These are phyloP conservation scores for Sporisorium graminicola DNA, from an alignment of 1,284 basidiomycete species.

Conservation along the genomic window DNA sequence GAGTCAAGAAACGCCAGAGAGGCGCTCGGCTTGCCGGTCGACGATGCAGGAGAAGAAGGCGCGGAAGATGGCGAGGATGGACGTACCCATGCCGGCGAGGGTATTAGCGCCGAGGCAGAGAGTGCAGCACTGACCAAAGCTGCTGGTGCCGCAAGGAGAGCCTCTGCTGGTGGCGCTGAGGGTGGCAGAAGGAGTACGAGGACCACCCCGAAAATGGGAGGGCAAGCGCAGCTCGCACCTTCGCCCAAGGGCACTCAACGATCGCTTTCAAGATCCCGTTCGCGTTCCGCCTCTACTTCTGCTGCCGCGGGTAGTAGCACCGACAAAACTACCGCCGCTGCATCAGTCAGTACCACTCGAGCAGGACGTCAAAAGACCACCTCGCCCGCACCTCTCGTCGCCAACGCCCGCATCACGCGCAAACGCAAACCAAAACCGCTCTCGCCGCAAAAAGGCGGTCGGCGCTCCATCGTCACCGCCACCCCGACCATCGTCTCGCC, in stretches of 20 bases:
- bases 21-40: constrained; percentile 40
- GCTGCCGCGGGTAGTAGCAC: not conserved
- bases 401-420: constrained; percentile 3
- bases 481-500: constrained; percentile 15
- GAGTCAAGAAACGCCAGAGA: constrained; percentile 51
- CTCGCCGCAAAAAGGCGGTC: constrained; percentile 41
- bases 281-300: constrained; percentile 10
- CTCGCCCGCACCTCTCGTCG: not conserved
- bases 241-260: constrained; percentile 9
- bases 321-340: no score
- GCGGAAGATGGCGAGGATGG: constrained; percentile 10
- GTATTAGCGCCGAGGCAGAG: constrained; percentile 35
- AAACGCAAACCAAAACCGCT: constrained; percentile 36
- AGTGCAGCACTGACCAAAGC: constrained; percentile 39
- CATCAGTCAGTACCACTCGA: not conserved
- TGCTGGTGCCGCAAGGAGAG: constrained; percentile 34
- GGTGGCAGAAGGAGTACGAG: constrained; percentile 23
- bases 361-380: constrained; percentile 4
- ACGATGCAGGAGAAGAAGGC: constrained; percentile 9
- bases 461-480: constrained; percentile 21
- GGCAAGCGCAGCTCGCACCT: constrained; percentile 6
- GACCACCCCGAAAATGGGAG: constrained; percentile 28
- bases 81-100: not conserved
- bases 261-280: constrained; percentile 10
- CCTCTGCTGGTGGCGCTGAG: not conserved